Conservation (phyloP, 305 asterid genomes). For the Rubia occidens region DNA sequence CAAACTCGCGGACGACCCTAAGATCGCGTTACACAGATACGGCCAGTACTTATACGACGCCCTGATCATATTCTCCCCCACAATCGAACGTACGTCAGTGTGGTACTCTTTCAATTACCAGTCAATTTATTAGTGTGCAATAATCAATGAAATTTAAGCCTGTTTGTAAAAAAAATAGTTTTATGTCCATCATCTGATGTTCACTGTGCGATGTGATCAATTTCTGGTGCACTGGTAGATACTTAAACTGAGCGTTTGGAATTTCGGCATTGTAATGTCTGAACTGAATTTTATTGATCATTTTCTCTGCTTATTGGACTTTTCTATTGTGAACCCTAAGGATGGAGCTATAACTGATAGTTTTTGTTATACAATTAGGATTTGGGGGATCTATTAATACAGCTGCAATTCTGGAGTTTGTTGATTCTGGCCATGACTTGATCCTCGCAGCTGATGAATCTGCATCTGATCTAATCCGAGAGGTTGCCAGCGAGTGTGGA, state of each 20-base stretch:
- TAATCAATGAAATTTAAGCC: neutral
- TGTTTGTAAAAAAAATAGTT: neutral
- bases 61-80: constrained; percentile 55
- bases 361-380: constrained; percentile 27
- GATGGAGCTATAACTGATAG: neutral
- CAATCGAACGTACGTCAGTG: constrained; percentile 45
- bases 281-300: neutral
- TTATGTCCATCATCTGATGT: neutral
- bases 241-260: neutral
- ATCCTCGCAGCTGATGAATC: constrained; percentile 65
- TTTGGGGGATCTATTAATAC: constrained; percentile 62
- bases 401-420: constrained; percentile 51
- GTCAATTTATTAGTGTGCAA: neutral
- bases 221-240: neutral
- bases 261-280: neutral
- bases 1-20: constrained; percentile 71
- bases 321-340: neutral
- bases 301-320: neutral
- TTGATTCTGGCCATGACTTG: constrained; percentile 75
- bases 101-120: neutral
- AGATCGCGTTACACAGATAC: constrained; percentile 58
- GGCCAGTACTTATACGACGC: constrained; percentile 62
- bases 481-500: constrained; percentile 68
- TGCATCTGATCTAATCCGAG: constrained; percentile 54
- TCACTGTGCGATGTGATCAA: neutral